These are phyloP conservation scores for Suhomyces guaymorum DNA, from an alignment of 1,139 yeast genomes.

Conservation along the genomic window DNA sequence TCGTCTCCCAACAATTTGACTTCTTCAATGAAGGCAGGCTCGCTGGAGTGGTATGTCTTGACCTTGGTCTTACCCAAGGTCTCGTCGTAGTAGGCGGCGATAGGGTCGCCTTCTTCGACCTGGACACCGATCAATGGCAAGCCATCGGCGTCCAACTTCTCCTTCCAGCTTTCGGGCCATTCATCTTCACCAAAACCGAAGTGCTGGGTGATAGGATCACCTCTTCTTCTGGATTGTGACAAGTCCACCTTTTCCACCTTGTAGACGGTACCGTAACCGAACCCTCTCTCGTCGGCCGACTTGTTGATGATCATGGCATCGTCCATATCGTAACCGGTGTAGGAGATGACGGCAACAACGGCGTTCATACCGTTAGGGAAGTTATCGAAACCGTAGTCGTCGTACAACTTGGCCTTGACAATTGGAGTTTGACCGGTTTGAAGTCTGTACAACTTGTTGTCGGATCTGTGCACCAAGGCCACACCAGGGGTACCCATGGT, in stretches of 20 bases:
- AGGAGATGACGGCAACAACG: constrained; percentile 97
- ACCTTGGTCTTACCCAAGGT: constrained; percentile 88
- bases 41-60: constrained; percentile 90
- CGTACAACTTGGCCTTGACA: constrained; percentile 90
- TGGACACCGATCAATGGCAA: constrained; percentile 85
- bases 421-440: constrained; percentile 98
- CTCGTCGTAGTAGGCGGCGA: constrained; percentile 90
- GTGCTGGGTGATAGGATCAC: constrained; percentile 93
- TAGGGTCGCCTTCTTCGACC: constrained; percentile 95
- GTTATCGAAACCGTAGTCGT: constrained; percentile 96
- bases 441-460: constrained; percentile 87
- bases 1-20: constrained; percentile 92
- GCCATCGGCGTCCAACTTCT: constrained; percentile 88
- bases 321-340: constrained; percentile 99
- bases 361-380: constrained; percentile 99
- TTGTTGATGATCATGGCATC: constrained; percentile 99
- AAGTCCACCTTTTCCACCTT: constrained; percentile 92
- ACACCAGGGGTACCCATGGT: constrained; percentile 99
- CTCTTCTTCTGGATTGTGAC: constrained; percentile 74
- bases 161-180: constrained; percentile 91
- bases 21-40: constrained; percentile 94
- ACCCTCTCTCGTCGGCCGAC: constrained; percentile 96
- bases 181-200: constrained; percentile 92
- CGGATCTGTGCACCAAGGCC: constrained; percentile 88
- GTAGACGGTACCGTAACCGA: constrained; percentile 95